A percentile compares a stretch with the other conserved stretches of the same genome.
Evolutionary conservation across 768 basidiomycete species (phyloP).

Genomic region (Leccinellum rugosiceps): DNA sequence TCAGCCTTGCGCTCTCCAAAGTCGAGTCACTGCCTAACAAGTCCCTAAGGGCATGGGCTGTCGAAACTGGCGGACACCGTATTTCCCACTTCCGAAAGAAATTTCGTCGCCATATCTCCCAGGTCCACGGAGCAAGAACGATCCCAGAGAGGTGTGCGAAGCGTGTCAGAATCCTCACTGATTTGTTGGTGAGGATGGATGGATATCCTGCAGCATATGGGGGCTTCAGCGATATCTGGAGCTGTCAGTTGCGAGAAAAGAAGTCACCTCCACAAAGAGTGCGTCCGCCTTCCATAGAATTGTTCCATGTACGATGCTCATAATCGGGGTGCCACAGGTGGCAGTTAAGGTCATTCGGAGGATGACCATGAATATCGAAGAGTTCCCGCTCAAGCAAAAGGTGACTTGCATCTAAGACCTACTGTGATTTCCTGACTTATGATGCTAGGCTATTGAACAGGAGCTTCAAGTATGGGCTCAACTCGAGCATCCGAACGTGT

Average conservation of each 20-base stretch:
- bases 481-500: constrained; percentile 29
- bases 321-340: constrained; percentile 10
- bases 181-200: constrained; percentile 8
- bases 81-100: neutral
- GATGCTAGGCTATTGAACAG: constrained; percentile 21
- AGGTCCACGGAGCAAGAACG: neutral
- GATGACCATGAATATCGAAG: neutral
- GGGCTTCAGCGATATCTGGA: constrained; percentile 32
- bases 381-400: constrained; percentile 13
- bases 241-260: constrained; percentile 8
- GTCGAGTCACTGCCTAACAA: neutral
- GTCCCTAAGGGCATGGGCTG: neutral
- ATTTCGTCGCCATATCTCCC: neutral
- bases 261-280: constrained; percentile 7
- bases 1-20: no score
- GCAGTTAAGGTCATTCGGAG: constrained; percentile 27
- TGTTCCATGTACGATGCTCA: neutral
- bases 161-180: constrained; percentile 15
- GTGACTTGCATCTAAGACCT: neutral
- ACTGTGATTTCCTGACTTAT: constrained; percentile 6
- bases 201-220: constrained; percentile 25
- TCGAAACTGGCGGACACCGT: constrained; percentile 1
- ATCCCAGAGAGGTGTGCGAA: neutral
- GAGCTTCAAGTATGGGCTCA: constrained; percentile 31
- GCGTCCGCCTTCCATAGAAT: neutral